Evolutionary conservation across 176 grass and related monocot genomes (phyloP), one percentile per base, ranked within the genome.

Genomic region (Oryza longistaminata): DNA sequence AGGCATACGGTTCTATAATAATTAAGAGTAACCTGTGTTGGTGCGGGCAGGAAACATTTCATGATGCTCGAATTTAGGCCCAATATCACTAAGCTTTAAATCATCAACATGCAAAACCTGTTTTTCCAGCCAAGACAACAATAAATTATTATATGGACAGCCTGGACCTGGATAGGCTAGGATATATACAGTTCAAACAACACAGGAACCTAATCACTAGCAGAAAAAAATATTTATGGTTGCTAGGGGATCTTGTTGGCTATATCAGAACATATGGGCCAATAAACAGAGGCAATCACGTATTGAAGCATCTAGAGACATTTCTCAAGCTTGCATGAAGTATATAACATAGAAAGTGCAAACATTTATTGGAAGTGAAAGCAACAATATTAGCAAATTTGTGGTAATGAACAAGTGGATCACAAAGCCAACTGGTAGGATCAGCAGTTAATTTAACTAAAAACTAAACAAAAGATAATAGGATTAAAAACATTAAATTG

Each of bases 41-140:
- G 86, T 96, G 58, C 93, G 96, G 84, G 93, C 85, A 82, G 96
- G 96, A 84, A 96, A 99, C 93, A 96, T 89, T 84, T 99, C 93
- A 91, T 99, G 96, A 81, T 96, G 88, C 86, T 99, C 96, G 91
- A 99, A 99, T 87, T 92, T 94, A 55, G 91, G 93, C 24, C 96
- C 96, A 53, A 99, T 81, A 64, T 96, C 83, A 73, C 83, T 92
- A 58, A 99, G 88, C 44, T 99, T 99, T 68, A 96, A 85, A 82
- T 94, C 84, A 66, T 96, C 91, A 42, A 99, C 90, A 61, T 89
- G 80, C 79, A 96, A 73, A 49, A 55, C 86, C 93, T 94, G 90
- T 79, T 72, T 34, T 37, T 73, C 34, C 84, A 78, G 48, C 48
- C 74, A 90, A 83, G 7, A 77, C 21, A 73, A 86, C 1, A 84